Base-by-base conservation (phyloP, 371 early-diverging fungal species). In the Apophysomyces variabilis region DNA sequence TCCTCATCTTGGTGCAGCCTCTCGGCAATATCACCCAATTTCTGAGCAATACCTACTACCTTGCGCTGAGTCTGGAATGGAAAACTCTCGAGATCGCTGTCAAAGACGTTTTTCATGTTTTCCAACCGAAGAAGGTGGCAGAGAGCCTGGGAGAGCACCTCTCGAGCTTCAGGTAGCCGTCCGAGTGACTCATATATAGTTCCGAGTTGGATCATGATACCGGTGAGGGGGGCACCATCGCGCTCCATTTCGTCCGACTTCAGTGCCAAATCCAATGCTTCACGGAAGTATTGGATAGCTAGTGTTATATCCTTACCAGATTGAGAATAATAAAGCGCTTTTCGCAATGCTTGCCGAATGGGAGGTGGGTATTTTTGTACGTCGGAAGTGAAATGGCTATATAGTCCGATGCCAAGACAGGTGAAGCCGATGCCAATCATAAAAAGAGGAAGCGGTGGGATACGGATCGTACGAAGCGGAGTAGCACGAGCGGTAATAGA, bases 191-290 rank as follows among this genome's bases (percentile, higher is more conserved):
- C 85, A 18, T 85, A 77, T 46, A 86, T 45, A 1, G 78, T 69
- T 1, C 86, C 89, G 7, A 85, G 60, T 50, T 87, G 89, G 60
- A 89, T 87, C 82, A 89, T 79, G 44, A 89, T 87, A 7, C 89
- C 88, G 0, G 85, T 87, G 32, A 89, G 75, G 11, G 86, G 85
- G 0, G 85, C 82, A 0, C 84, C 83, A 21, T 85, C 69, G 5
- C 74, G 73, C 26, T 78, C 81, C 50, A 89, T 56, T 62, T 83
- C 83, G 5, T 77, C 73, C 18, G 83, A 73, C 62, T 71, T 73
- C 35, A 86, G 69, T 0, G 85, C 89, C 7, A 81, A 68, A 1
- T 73, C 72, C 8, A 87, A 66, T 0, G 87, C 87, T 43, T 74
- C 72, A 4, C 79, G 71, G 63, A 86, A 87, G 54, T 79, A 89